These are phyloP conservation scores for Gossypioides kirkii DNA, from an alignment of 345 rosid species.

Conservation along the genomic window DNA sequence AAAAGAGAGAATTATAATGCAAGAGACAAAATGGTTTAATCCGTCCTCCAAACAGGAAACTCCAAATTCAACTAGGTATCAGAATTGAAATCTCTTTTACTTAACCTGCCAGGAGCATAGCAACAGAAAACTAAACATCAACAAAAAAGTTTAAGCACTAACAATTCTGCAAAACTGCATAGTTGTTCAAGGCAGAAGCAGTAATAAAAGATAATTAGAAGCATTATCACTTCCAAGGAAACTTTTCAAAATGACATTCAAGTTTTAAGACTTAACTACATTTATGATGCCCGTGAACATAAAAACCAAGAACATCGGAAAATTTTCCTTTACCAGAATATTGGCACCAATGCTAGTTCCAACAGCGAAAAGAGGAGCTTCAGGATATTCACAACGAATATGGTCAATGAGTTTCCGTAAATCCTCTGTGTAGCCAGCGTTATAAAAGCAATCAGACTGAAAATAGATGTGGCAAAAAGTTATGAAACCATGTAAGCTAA, in stretches of 20 bases:
- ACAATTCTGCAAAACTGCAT: not conserved
- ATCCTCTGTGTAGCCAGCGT: slow-evolving; percentile 93
- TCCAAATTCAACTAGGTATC: not conserved
- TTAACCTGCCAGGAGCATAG: not conserved
- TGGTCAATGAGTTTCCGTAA: slow-evolving; percentile 40
- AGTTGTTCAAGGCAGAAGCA: not conserved
- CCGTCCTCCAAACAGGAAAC: not conserved
- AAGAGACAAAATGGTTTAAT: not conserved
- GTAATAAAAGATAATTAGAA: not conserved
- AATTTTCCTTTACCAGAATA: slow-evolving; percentile 48
- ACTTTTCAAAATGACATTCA: not conserved
- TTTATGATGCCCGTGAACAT: not conserved
- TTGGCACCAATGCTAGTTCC: slow-evolving; percentile 95
- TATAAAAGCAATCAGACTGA: slow-evolving; percentile 86
- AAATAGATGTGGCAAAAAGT: not conserved
- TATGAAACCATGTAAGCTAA: not conserved
- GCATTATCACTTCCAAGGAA: not conserved
- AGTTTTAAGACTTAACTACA: not conserved
- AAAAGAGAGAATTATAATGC: not conserved
- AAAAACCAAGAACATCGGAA: not conserved
- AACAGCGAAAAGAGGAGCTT: slow-evolving; percentile 75
- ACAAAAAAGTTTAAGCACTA: not conserved
- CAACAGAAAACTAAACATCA: not conserved
- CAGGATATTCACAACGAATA: slow-evolving; percentile 56
- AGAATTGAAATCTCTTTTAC: not conserved